These are phyloP conservation scores for Irpex rosettiformis DNA, from an alignment of 1,284 basidiomycete genomes.

Conservation along the genomic window DNA sequence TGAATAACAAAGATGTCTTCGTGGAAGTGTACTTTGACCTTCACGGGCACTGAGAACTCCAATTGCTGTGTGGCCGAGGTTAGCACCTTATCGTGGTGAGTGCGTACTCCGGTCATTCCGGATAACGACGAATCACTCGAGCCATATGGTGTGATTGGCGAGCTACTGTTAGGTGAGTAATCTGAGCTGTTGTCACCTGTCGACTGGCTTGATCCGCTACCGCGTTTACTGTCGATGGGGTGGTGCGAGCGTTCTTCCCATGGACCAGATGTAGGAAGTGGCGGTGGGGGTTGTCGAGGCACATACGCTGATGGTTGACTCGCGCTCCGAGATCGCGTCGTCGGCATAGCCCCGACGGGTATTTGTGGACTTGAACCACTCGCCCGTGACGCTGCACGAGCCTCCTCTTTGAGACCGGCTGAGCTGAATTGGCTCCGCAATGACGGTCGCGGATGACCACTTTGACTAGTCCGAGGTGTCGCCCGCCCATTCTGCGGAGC, in stretches of 20 bases:
- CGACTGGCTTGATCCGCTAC: constrained; percentile 77
- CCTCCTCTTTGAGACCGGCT: constrained; percentile 45
- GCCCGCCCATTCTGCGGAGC: constrained; percentile 30
- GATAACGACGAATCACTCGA: constrained; percentile 75
- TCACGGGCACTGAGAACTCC: constrained; percentile 48
- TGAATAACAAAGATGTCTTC: constrained; percentile 93
- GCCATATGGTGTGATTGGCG: constrained; percentile 82
- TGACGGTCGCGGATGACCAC: constrained; percentile 40
- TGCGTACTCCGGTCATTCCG: constrained; percentile 42
- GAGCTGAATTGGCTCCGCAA: constrained; percentile 73
- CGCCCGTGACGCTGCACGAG: constrained; percentile 33
- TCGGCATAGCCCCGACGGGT: constrained; percentile 22
- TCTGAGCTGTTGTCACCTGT: constrained; percentile 70
- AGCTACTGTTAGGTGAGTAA: constrained; percentile 76
- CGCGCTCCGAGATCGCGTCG: constrained; percentile 63
- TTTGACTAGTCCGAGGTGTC: constrained; percentile 47
- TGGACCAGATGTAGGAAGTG: constrained; percentile 47
- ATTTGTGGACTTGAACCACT: constrained; percentile 23
- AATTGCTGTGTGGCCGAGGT: constrained; percentile 21
- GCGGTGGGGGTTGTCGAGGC: constrained; percentile 53
- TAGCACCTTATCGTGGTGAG: constrained; percentile 43
- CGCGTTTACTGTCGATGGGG: constrained; percentile 60
- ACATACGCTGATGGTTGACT: constrained; percentile 74
- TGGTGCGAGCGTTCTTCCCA: constrained; percentile 52
- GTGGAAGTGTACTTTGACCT: constrained; percentile 86